A percentile compares a stretch with the other conserved stretches of the same genome.
Evolutionary conservation across 1,284 basidiomycete genomes (phyloP).

Genomic region (Tausonia pullulans): DNA sequence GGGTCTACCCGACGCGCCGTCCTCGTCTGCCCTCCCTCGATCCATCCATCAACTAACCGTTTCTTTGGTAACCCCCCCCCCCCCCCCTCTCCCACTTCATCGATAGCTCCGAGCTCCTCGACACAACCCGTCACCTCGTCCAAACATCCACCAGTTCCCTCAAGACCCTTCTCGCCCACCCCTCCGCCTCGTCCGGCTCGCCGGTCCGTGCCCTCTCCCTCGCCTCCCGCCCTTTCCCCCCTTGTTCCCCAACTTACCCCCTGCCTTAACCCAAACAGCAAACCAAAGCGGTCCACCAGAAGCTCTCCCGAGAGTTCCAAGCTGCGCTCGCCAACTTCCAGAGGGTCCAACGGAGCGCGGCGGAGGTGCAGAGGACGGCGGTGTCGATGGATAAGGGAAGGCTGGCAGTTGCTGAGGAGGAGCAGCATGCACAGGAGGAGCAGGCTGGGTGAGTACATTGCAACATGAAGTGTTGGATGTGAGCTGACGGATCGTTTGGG

Average conservation of each 20-base stretch:
- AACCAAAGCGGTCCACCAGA: conserved; percentile 50
- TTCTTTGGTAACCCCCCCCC: background rate
- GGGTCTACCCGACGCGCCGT: too few species aligned
- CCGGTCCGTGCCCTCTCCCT: too few species aligned
- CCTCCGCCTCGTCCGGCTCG: background rate
- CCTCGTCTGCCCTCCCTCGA: background rate
- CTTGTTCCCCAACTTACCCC: too few species aligned
- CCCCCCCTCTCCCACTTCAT: too few species aligned
- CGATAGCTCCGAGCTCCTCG: conserved; percentile 7
- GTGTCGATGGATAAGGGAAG: too few species aligned
- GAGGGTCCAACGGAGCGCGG: conserved; percentile 76
- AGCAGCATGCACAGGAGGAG: too few species aligned
- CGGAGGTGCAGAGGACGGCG: conserved; percentile 63
- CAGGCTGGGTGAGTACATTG: too few species aligned
- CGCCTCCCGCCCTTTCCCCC: too few species aligned
- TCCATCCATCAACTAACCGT: background rate
- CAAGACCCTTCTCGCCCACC: conserved; percentile 2
- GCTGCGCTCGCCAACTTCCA: conserved; percentile 83
- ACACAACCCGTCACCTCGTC: conserved; percentile 7
- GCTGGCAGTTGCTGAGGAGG: too few species aligned
- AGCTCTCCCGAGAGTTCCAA: conserved; percentile 87
- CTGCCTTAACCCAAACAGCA: background rate
- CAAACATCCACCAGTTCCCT: background rate
- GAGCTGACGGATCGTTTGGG: too few species aligned
- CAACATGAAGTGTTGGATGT: too few species aligned